These are phyloP conservation scores for Ustilago cynodontis DNA, from an alignment of 1,284 basidiomycete species.

Conservation along the genomic window DNA sequence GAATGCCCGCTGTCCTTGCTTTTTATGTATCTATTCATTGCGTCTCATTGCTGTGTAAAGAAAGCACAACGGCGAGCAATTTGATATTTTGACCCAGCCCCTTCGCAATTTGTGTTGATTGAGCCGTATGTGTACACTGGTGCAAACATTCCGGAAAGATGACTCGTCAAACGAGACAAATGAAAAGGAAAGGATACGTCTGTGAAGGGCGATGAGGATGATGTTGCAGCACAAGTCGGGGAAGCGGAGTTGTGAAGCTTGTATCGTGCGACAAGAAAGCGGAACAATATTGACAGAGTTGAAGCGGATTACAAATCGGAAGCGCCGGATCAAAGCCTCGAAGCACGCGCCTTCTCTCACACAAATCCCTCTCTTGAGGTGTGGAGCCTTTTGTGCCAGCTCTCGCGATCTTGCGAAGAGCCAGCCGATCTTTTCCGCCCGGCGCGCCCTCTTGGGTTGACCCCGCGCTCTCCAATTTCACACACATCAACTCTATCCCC, in stretches of 20 bases:
- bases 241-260: too few relatives aligned
- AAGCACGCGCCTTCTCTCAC: too few relatives aligned
- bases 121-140: too few relatives aligned
- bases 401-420: conserved; percentile 1
- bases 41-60: background rate
- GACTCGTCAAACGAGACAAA: too few relatives aligned
- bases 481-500: background rate
- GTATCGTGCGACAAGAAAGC: conserved; percentile 28
- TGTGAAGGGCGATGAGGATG: too few relatives aligned
- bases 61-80: background rate
- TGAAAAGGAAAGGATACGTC: too few relatives aligned
- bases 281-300: background rate
- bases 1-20: background rate
- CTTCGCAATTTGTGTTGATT: too few relatives aligned
- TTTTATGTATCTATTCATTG: background rate
- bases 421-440: conserved; percentile 48
- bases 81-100: background rate
- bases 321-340: conserved; percentile 18
- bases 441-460: too few relatives aligned
- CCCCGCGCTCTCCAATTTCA: conserved; percentile 12
- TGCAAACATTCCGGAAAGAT: too few relatives aligned
- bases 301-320: conserved; percentile 39
- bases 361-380: too few relatives aligned
- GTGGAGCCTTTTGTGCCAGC: background rate
- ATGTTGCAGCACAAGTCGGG: too few relatives aligned